Evolutionary conservation across 208 protist genomes (phyloP).

Genomic region (Jaenimonas drosophilae): DNA sequence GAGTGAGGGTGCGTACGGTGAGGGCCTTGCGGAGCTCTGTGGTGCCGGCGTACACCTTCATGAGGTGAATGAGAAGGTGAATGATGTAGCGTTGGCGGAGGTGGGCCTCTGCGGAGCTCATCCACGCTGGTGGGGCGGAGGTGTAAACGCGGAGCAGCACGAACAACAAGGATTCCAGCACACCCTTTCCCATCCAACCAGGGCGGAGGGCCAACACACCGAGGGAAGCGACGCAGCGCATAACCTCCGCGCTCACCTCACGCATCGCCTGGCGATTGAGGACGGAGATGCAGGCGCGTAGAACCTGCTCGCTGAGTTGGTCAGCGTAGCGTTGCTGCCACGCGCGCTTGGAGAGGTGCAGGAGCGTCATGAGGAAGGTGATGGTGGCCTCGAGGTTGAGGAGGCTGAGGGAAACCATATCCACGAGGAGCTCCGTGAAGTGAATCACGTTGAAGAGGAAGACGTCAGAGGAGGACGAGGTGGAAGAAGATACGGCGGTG

Average conservation of each 20-base stretch:
- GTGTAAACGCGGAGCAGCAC: constrained; percentile 62
- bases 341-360: constrained; percentile 28
- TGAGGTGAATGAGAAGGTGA: constrained; percentile 49
- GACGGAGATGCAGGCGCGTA: constrained; percentile 60
- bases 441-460: constrained; percentile 73
- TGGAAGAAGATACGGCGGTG: constrained; percentile 1
- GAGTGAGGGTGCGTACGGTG: constrained; percentile 45
- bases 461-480: constrained; percentile 18
- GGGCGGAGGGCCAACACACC: constrained; percentile 29
- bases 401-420: constrained; percentile 77
- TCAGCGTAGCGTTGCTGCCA: constrained; percentile 48
- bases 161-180: constrained; percentile 55
- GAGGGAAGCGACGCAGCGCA: constrained; percentile 50
- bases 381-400: constrained; percentile 46
- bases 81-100: constrained; percentile 34
- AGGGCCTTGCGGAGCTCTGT: constrained; percentile 70
- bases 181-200: constrained; percentile 61
- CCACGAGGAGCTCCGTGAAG: constrained; percentile 68
- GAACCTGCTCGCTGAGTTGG: constrained; percentile 60
- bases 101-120: constrained; percentile 33
- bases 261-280: constrained; percentile 52
- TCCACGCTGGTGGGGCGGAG: constrained; percentile 41
- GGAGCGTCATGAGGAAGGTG: constrained; percentile 47
- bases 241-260: constrained; percentile 30
- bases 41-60: constrained; percentile 41